Evolutionary conservation across 1,139 yeast genomes (phyloP).

Genomic region (Pichia sp.): DNA sequence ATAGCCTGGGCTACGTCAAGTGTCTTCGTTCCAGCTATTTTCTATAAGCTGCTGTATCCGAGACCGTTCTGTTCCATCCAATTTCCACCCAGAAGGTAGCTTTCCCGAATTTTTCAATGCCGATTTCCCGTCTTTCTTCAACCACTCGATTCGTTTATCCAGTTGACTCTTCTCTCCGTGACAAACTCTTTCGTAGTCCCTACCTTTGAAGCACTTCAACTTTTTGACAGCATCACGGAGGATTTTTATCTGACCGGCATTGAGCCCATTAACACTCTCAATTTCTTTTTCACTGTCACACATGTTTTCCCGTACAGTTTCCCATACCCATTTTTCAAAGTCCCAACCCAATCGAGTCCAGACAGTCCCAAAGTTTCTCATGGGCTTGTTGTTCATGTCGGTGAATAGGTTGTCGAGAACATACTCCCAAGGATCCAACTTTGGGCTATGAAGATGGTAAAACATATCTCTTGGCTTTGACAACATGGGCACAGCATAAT

Average conservation of each 20-base stretch:
- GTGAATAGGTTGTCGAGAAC: slow-evolving; percentile 19
- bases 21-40: not conserved
- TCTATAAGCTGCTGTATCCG: not conserved
- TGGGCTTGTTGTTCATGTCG: slow-evolving; percentile 11
- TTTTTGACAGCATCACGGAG: slow-evolving; percentile 8
- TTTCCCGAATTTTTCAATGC: not conserved
- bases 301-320: slow-evolving; percentile 19
- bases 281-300: slow-evolving; percentile 16
- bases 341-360: slow-evolving; percentile 21
- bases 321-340: slow-evolving; percentile 24
- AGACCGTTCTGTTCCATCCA: slow-evolving; percentile 3
- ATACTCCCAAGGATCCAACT: slow-evolving; percentile 29
- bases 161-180: slow-evolving; percentile 13
- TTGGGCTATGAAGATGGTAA: slow-evolving; percentile 42
- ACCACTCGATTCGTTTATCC: slow-evolving; percentile 24
- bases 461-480: slow-evolving; percentile 28
- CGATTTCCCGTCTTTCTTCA: slow-evolving; percentile 18
- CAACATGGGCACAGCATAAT: slow-evolving; percentile 7
- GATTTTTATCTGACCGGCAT: not conserved
- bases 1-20: not conserved
- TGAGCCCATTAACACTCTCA: not conserved
- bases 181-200: slow-evolving; percentile 21
- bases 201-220: slow-evolving; percentile 19
- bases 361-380: slow-evolving; percentile 24
- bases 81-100: slow-evolving; percentile 2